Evolutionary conservation across 441 rosid species (phyloP).

Genomic region (Populus hybrid): DNA sequence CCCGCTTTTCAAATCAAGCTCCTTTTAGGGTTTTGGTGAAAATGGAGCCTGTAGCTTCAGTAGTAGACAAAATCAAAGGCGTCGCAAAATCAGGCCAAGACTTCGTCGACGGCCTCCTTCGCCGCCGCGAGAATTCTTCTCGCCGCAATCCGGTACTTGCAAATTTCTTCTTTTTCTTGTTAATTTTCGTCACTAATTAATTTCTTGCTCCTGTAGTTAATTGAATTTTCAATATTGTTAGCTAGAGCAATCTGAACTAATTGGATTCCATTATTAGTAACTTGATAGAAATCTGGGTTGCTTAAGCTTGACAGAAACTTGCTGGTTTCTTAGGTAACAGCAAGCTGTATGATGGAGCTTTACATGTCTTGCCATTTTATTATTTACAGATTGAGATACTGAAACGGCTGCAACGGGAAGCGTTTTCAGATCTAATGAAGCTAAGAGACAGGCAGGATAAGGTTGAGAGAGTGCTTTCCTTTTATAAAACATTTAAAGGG

Average conservation of each 20-base stretch:
- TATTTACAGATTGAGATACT: conserved; percentile 76
- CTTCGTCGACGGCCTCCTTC: conserved; percentile 38
- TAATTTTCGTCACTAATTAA: not conserved
- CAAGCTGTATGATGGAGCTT: conserved; percentile 15
- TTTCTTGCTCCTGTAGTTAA: not conserved
- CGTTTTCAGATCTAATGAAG: conserved; percentile 85
- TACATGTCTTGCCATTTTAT: conserved; percentile 15
- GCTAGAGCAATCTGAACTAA: too few species aligned
- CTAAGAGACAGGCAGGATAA: conserved; percentile 90
- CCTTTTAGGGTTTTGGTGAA: conserved; percentile 10
- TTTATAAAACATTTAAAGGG: conserved; percentile 44
- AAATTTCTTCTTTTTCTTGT: not conserved
- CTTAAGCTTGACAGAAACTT: not conserved
- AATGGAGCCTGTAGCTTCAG: conserved; percentile 56
- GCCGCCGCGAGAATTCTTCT: conserved; percentile 30
- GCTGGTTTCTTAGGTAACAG: conserved; percentile 16
- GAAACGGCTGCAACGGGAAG: conserved; percentile 88
- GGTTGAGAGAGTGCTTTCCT: conserved; percentile 58
- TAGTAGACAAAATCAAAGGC: conserved; percentile 44
- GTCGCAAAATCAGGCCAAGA: conserved; percentile 49
- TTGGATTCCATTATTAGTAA: too few species aligned
- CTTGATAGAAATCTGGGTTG: too few species aligned
- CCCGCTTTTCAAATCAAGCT: not conserved
- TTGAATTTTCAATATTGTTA: not conserved
- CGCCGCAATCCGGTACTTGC: conserved; percentile 70